A percentile compares a stretch with the other conserved stretches of the same genome.
Evolutionary conservation across 202 grass and related monocot genomes (phyloP).

Genomic region (Eragrostis tef): DNA sequence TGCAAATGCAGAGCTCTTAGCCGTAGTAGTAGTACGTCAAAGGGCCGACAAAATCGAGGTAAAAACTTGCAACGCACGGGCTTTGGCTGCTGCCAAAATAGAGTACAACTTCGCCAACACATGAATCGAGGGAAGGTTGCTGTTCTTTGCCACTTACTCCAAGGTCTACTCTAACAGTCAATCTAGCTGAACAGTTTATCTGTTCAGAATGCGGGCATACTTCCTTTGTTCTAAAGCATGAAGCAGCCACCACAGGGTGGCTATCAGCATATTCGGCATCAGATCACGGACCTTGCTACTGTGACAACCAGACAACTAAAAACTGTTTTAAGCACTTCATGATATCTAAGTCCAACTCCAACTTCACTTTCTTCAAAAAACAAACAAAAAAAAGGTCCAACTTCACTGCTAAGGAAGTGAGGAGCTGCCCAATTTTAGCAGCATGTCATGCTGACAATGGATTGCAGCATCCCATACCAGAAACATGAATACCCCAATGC

Average conservation of each 20-base stretch:
- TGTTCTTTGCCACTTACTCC: conserved; percentile 5
- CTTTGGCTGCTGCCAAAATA: background rate
- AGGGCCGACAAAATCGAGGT: background rate
- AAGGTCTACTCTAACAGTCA: conserved; percentile 12
- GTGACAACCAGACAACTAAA: background rate
- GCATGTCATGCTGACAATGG: too few species aligned
- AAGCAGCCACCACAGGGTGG: background rate
- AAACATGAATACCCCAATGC: too few species aligned
- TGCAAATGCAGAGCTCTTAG: background rate
- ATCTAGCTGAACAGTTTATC: background rate
- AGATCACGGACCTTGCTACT: background rate
- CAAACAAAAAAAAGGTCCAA: too few species aligned
- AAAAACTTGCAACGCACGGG: background rate
- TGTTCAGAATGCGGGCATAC: background rate
- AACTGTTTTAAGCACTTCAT: background rate
- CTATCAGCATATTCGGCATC: background rate
- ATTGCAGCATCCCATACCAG: too few species aligned
- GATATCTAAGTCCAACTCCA: too few species aligned
- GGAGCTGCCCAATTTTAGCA: too few species aligned
- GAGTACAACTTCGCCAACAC: background rate
- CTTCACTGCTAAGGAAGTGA: too few species aligned
- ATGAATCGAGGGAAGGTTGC: background rate
- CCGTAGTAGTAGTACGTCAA: background rate
- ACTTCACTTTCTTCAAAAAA: too few species aligned
- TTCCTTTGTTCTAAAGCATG: background rate